These are phyloP conservation scores for Trichoderma reesei DNA, from an alignment of 495 filamentous ascomycete genomes.

Conservation along the genomic window DNA sequence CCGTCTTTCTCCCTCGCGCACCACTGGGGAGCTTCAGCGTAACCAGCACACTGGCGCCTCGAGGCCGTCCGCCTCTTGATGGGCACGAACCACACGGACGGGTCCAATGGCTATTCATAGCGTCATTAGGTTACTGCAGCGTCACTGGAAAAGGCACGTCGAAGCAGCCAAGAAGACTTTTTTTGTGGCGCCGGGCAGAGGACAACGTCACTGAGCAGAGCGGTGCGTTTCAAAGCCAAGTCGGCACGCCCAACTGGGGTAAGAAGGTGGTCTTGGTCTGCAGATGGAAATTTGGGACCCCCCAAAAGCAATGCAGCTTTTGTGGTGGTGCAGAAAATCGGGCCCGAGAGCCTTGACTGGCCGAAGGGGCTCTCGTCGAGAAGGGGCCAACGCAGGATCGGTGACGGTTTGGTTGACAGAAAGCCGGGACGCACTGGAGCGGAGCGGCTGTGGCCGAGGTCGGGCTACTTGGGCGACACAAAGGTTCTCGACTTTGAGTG, in stretches of 20 bases:
- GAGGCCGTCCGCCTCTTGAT: not conserved
- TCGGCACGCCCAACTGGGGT: conserved; percentile 3
- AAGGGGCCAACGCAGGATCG: not conserved
- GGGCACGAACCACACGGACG: not conserved
- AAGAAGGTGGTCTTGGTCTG: not conserved
- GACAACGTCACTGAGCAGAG: conserved; percentile 3
- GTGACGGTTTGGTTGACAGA: not conserved
- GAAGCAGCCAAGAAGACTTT: not conserved
- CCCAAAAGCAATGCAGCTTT: not conserved
- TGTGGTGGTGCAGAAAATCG: not conserved
- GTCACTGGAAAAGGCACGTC: not conserved
- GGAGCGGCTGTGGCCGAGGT: not conserved
- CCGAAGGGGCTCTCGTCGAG: not conserved
- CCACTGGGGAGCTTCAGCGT: not conserved
- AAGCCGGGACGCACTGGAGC: not conserved
- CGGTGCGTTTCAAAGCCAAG: not conserved
- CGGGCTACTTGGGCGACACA: not conserved
- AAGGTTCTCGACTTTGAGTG: not conserved
- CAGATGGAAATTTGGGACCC: not conserved
- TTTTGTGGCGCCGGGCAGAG: not conserved
- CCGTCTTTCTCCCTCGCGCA: not conserved
- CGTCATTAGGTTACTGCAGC: not conserved
- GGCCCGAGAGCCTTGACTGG: not conserved
- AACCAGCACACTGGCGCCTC: not conserved
- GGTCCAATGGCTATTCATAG: not conserved